Evolutionary conservation across 2,329 filamentous ascomycete species (phyloP).

Genomic region (Colletotrichum tabaci): DNA sequence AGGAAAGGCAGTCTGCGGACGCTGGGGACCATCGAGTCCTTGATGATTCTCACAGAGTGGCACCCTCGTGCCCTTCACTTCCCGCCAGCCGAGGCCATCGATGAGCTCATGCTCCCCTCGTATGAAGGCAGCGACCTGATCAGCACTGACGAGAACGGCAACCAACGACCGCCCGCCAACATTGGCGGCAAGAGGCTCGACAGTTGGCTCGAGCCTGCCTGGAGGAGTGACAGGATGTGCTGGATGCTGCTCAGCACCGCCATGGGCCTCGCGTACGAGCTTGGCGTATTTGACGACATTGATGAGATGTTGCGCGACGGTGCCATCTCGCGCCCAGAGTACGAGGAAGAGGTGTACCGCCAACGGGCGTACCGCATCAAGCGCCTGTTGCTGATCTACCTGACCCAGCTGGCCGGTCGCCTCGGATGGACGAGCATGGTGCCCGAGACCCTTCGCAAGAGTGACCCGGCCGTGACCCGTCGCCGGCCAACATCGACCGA

Average conservation of each 20-base stretch:
- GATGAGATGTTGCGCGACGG: slow-evolving; percentile 76
- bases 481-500: slow-evolving; percentile 67
- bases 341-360: slow-evolving; percentile 83
- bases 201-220: slow-evolving; percentile 96
- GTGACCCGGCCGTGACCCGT: slow-evolving; percentile 69
- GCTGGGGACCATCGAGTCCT: slow-evolving; percentile 92
- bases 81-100: slow-evolving; percentile 82
- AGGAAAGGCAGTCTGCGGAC: slow-evolving; percentile 86
- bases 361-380: slow-evolving; percentile 86
- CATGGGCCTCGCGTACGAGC: slow-evolving; percentile 90
- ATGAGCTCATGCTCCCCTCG: slow-evolving; percentile 76
- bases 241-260: slow-evolving; percentile 97
- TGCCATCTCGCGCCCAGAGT: slow-evolving; percentile 73
- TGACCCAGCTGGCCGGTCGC: slow-evolving; percentile 93
- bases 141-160: slow-evolving; percentile 60
- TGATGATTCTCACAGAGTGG: slow-evolving; percentile 97
- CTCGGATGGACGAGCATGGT: slow-evolving; percentile 96
- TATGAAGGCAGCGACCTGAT: slow-evolving; percentile 65
- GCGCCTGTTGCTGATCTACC: slow-evolving; percentile 88
- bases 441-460: slow-evolving; percentile 75
- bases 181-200: slow-evolving; percentile 89
- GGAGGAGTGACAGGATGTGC: slow-evolving; percentile 95
- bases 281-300: slow-evolving; percentile 95
- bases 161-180: slow-evolving; percentile 64
- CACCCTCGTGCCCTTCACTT: slow-evolving; percentile 96